A percentile compares a stretch with the other conserved stretches of the same genome.
These are phyloP conservation scores for Leucosporidium yakuticum DNA, from an alignment of 768 basidiomycete species.

Conservation along the genomic window DNA sequence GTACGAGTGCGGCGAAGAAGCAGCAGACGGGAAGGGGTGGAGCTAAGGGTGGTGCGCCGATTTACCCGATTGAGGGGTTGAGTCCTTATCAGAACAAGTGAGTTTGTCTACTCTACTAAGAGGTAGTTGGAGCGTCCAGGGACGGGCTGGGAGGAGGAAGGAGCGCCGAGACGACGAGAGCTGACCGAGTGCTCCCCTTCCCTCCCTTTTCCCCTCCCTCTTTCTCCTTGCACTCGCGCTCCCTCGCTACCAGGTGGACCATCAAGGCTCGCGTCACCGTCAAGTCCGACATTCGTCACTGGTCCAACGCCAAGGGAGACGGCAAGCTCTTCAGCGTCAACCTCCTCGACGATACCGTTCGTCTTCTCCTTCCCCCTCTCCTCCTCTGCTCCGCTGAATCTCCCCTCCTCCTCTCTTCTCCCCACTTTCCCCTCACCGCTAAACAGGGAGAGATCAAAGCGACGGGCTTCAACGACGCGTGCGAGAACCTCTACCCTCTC, in stretches of 20 bases:
- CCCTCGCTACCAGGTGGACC: conserved; percentile 60
- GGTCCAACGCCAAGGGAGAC: conserved; percentile 82
- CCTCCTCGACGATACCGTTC: conserved; percentile 85
- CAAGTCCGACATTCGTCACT: conserved; percentile 82
- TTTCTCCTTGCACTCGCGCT: background rate
- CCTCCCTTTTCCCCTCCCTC: too few relatives aligned
- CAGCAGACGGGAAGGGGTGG: conserved; percentile 2
- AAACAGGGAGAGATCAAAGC: conserved; percentile 63
- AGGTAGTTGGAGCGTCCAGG: background rate
- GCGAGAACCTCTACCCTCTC: conserved; percentile 74
- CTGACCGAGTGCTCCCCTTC: background rate
- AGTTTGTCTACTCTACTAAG: conserved; percentile 18
- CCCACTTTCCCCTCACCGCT: background rate
- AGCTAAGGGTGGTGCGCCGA: conserved; percentile 39
- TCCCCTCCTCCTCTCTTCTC: background rate
- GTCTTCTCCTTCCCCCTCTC: conserved; percentile 11
- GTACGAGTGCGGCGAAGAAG: conserved; percentile 22
- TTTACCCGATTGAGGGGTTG: conserved; percentile 85
- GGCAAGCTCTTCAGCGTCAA: conserved; percentile 91
- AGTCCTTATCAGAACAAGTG: conserved; percentile 91
- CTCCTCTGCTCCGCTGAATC: background rate
- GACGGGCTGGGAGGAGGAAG: background rate
- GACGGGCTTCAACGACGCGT: conserved; percentile 81
- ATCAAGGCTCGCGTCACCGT: conserved; percentile 89
- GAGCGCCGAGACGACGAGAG: background rate